Percentiles rank a stretch among this genome's conserved stretches.
Evolutionary conservation across 371 early-diverging fungal genomes (phyloP).

Genomic region (Mucor saturninus): DNA sequence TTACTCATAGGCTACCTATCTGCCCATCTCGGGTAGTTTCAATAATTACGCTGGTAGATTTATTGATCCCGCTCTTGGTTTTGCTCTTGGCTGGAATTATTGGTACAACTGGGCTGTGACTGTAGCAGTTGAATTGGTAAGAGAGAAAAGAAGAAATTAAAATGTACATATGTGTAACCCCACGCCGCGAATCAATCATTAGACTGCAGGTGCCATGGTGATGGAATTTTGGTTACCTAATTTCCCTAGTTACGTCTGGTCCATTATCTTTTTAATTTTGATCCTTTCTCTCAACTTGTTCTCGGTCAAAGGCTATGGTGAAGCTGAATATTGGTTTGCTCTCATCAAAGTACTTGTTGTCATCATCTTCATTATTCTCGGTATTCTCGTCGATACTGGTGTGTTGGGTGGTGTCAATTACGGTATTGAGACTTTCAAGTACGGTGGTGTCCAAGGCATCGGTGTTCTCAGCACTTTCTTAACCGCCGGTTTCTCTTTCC

Average conservation of each 20-base stretch:
- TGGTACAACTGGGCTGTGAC: slow-evolving; percentile 84
- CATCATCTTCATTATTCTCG: slow-evolving; percentile 73
- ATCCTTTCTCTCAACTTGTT: slow-evolving; percentile 57
- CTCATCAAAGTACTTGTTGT: slow-evolving; percentile 68
- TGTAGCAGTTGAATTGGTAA: slow-evolving; percentile 71
- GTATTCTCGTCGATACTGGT: slow-evolving; percentile 57
- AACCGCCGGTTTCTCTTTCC: slow-evolving; percentile 86
- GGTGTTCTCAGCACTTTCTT: slow-evolving; percentile 61
- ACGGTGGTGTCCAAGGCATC: slow-evolving; percentile 36
- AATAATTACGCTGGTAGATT: slow-evolving; percentile 83
- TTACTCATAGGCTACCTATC: slow-evolving; percentile 55
- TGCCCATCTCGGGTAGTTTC: slow-evolving; percentile 87
- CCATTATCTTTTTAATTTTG: slow-evolving; percentile 45
- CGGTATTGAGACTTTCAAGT: slow-evolving; percentile 34
- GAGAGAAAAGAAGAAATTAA: neutral
- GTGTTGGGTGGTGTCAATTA: slow-evolving; percentile 50
- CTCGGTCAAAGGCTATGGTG: slow-evolving; percentile 62
- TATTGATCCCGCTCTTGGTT: slow-evolving; percentile 82
- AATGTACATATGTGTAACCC: neutral
- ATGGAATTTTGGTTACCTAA: slow-evolving; percentile 74
- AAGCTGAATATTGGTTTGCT: slow-evolving; percentile 75
- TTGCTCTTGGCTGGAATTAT: slow-evolving; percentile 86
- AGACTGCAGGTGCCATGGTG: slow-evolving; percentile 43
- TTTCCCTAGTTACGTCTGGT: slow-evolving; percentile 59
- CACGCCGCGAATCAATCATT: slow-evolving; percentile 1